Evolutionary conservation across 345 rosid species (phyloP), one percentile per base, ranked within the genome.

Genomic region (Eucalyptus regnans): DNA sequence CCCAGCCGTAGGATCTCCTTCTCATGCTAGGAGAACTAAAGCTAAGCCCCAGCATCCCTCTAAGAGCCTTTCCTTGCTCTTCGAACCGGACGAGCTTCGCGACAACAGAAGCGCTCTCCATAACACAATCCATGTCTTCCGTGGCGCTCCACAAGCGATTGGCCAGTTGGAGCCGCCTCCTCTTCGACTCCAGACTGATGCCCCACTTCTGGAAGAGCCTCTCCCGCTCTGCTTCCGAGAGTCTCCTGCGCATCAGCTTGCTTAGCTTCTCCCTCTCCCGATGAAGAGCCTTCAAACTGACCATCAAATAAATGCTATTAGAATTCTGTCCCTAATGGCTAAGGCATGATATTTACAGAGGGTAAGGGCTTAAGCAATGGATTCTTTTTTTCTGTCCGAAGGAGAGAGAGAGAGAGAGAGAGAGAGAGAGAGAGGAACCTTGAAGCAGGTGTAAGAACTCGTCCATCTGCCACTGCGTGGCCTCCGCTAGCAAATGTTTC

Each of bases 31-130:
- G 94, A 44, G 97, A 95, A 16, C 97, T 92, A 93, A 98, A 97
- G 92, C 97, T 97, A 81, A 97, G 96, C 14, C 99, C 98, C 85
- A 97, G 95, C 98, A 95, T 96, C 91, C 94, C 98, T 92, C 97
- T 97, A 52, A 95, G 93, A 48, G 95, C 97, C 41, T 92, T 91
- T 48, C 98, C 99, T 87, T 97, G 97, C 88, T 95, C 99, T 17
- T 94, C 94, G 81, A 98, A 95, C 90, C 94, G 93, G 33, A 94
- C 93, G 79, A 98, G 93, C 93, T 96, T 98, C 4, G 98, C 98
- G 43, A 98, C 95, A 46, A 98, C 90, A 3, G 96, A 89, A 37
- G 98, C 97, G 41, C 99, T 98, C 89, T 97, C 98, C 2, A 29
- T 90, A 18, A 95, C 88, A 84, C 92, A 99, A 90, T 87, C 91